Conservation (phyloP, 768 basidiomycete species). For the Pisolithus microcarpus region DNA sequence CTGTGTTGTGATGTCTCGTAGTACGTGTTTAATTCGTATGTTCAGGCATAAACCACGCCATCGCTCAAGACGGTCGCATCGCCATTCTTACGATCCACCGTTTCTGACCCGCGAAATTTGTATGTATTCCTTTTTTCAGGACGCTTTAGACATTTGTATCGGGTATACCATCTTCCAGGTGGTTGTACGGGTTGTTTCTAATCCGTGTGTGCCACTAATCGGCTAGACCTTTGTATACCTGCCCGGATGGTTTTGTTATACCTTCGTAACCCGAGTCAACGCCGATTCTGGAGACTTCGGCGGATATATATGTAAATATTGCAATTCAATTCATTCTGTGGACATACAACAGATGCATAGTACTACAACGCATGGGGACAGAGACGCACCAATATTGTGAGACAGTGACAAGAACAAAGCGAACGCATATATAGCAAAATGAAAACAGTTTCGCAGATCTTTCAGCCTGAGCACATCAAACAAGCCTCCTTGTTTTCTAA, state of each 20-base stretch:
- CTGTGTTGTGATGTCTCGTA: background rate
- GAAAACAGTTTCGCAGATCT: background rate
- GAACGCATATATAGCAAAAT: constrained; percentile 4
- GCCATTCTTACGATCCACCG: constrained; percentile 69
- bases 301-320: too few species aligned
- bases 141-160: background rate
- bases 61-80: constrained; percentile 71
- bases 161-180: background rate
- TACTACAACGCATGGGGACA: constrained; percentile 9
- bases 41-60: constrained; percentile 73
- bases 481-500: constrained; percentile 93
- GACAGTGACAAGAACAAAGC: background rate
- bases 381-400: background rate
- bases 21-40: constrained; percentile 1
- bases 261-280: background rate
- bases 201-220: constrained; percentile 2
- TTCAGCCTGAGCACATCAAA: constrained; percentile 82
- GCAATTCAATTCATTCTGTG: too few species aligned
- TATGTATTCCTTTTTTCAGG: background rate
- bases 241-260: background rate
- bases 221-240: background rate
- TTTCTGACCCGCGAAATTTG: constrained; percentile 19
- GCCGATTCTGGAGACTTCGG: too few species aligned
- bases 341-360: constrained; percentile 16
- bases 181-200: constrained; percentile 2